Evolutionary conservation across 75 land plant species (phyloP).

Genomic region (Pinus tabuliformis): DNA sequence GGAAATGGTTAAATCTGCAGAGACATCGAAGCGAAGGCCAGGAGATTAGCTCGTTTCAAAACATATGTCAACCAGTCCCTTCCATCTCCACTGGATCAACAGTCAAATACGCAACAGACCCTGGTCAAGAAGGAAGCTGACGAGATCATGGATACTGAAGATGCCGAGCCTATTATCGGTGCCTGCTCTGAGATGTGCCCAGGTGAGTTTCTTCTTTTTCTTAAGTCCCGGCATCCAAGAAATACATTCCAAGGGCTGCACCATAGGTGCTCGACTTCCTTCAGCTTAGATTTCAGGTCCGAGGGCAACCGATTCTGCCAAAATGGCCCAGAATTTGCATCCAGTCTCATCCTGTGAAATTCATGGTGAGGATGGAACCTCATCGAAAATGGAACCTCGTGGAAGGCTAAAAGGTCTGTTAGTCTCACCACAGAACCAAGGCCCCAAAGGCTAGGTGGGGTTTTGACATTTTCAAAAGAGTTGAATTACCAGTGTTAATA

Average conservation of each 20-base stretch:
- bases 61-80: slow-evolving; percentile 21
- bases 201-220: slow-evolving; percentile 38
- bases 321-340: too few relatives aligned
- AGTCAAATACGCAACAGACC: neutral
- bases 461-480: too few relatives aligned
- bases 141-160: slow-evolving; percentile 26
- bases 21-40: slow-evolving; percentile 59
- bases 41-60: slow-evolving; percentile 74
- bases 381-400: too few relatives aligned
- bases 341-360: too few relatives aligned
- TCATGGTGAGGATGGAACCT: too few relatives aligned
- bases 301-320: too few relatives aligned
- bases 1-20: too few relatives aligned
- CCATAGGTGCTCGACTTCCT: neutral
- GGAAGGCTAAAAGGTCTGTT: too few relatives aligned
- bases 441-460: too few relatives aligned
- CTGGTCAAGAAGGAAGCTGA: slow-evolving; percentile 18
- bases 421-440: too few relatives aligned
- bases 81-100: slow-evolving; percentile 12
- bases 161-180: slow-evolving; percentile 66
- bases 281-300: neutral
- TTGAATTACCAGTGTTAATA: too few relatives aligned
- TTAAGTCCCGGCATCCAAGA: too few relatives aligned
- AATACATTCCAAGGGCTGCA: neutral
- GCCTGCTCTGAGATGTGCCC: slow-evolving; percentile 96